Evolutionary conservation across 768 basidiomycete species (phyloP), one percentile per base, ranked within the genome.

Genomic region (Mycena albidolilacea): DNA sequence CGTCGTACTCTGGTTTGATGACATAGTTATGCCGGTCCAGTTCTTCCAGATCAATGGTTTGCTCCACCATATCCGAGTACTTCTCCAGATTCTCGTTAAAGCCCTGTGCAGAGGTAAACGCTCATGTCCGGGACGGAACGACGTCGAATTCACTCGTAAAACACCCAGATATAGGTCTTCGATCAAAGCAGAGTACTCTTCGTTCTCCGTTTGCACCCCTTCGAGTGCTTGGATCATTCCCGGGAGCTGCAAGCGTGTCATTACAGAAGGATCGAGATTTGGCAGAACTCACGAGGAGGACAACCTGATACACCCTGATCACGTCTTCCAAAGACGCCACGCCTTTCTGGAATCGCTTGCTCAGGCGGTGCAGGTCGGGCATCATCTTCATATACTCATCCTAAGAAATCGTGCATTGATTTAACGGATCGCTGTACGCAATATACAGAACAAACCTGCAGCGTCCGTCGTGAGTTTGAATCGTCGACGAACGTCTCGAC

Each of bases 51-150:
- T 99, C 98, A 54, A 99, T 90, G 0, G 98, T 99, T 73, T 95
- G 92, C 80, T 99, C 96, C 3, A 99, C 97, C 95, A 99, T 97
- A 72, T 97, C 95, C 3, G 89, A 86, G 77, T 97, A 97, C 78
- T 95, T 95, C 14, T 85, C 86, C 6, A 99, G 88, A 63, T 85
- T 91, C 0, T 80, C 81, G 19, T 89, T 83, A 73, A 90, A 88
- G 74, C 91, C 87, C 96, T 97, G n/a, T 54, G 59, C 17, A 3
- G 39, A 58, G 1, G 2, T 23, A 15, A 54, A 54, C 50, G 7
- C n/a, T n/a, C n/a, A 15, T 46, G 37, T 12, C 46, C 35, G 19
- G 44, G 35, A 69, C 21, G 7, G 5, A 41, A 62, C 41, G 7
- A 60, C 10, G 14, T 48, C 44, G 52, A 57, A 50, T 85, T 54